Conservation (phyloP, 2,329 filamentous ascomycete species). For the Pseudonectria buxi region DNA sequence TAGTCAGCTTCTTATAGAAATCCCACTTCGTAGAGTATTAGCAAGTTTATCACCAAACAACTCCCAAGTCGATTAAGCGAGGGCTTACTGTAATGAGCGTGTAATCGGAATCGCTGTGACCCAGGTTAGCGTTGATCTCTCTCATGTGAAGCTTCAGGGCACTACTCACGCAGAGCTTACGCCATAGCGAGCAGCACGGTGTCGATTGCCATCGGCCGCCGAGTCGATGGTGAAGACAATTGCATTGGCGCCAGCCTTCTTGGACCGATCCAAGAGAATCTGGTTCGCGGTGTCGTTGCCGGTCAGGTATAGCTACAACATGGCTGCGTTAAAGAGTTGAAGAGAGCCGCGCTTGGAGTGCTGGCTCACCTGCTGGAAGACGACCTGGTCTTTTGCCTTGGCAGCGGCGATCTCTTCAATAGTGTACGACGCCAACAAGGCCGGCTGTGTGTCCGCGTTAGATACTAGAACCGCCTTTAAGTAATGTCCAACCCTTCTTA, state of each 20-base stretch:
- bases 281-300: slow-evolving; percentile 28
- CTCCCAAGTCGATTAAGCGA: not conserved
- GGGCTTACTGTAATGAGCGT: slow-evolving; percentile 15
- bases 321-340: not conserved
- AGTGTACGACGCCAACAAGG: slow-evolving; percentile 26
- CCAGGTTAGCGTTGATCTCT: slow-evolving; percentile 7
- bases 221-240: slow-evolving; percentile 35
- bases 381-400: slow-evolving; percentile 29
- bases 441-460: slow-evolving; percentile 18
- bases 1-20: slow-evolving; percentile 29
- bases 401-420: slow-evolving; percentile 33
- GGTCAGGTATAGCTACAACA: slow-evolving; percentile 16
- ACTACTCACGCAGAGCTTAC: slow-evolving; percentile 29
- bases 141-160: not conserved
- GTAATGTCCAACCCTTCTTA: slow-evolving; percentile 5
- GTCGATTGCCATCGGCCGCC: slow-evolving; percentile 32
- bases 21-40: slow-evolving; percentile 24
- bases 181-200: slow-evolving; percentile 33
- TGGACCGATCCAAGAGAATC: slow-evolving; percentile 23
- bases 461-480: not conserved
- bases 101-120: slow-evolving; percentile 16
- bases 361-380: slow-evolving; percentile 30
- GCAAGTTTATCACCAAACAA: not conserved
- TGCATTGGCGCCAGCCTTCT: slow-evolving; percentile 29
- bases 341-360: not conserved